Conservation (phyloP, 1,139 yeast species). For the Pneumocystis carinii region DNA sequence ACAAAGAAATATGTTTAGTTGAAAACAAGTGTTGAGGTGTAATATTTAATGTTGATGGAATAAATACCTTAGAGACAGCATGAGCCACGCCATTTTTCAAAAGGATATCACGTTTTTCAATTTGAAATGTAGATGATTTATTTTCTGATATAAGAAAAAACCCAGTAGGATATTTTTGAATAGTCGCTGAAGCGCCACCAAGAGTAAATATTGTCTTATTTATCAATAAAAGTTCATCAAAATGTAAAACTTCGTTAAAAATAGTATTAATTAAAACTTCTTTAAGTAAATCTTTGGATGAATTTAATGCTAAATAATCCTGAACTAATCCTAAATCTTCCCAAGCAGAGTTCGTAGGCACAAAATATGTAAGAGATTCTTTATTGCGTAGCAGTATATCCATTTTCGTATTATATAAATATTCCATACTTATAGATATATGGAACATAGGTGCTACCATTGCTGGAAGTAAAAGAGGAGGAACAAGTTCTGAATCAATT, state of each 20-base stretch:
- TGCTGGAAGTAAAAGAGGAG: neutral
- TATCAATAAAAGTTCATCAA: neutral
- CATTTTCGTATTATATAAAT: neutral
- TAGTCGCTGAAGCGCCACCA: neutral
- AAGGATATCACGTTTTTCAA: neutral
- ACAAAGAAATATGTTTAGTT: neutral
- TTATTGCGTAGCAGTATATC: neutral
- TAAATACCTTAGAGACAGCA: neutral
- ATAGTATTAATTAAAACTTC: neutral
- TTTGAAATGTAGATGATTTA: neutral
- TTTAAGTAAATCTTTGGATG: neutral
- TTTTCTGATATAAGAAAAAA: neutral
- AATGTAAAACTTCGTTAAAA: neutral
- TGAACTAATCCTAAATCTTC: neutral
- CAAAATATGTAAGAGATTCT: neutral
- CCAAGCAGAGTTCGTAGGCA: neutral
- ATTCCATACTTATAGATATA: neutral
- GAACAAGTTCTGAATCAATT: neutral
- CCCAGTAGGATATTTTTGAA: neutral
- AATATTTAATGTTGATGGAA: neutral
- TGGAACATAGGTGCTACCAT: neutral
- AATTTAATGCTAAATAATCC: neutral
- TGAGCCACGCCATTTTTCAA: neutral
- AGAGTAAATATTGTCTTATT: neutral
- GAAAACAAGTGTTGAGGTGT: neutral